A percentile compares a stretch with the other conserved stretches of the same genome.
phyloP scores from a whole-genome alignment of 2,329 filamentous ascomycete species.

The Truncatella angustata region DNA sequence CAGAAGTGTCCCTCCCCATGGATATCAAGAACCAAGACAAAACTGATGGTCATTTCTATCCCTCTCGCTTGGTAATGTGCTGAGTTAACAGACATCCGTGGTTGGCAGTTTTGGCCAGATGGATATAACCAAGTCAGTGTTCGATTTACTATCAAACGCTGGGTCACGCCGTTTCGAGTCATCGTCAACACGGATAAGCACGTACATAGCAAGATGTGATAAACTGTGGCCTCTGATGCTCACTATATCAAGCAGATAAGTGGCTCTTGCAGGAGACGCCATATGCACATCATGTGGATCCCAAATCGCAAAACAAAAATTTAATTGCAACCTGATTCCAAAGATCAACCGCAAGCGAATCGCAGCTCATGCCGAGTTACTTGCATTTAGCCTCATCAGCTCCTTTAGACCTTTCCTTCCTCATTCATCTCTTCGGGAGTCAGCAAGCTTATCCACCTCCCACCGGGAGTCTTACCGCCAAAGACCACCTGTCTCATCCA shows the following conservation, averaged over 20 bases:
- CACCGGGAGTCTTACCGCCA: not conserved
- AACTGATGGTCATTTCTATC: no score
- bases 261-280: not conserved
- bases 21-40: no score
- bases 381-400: slow-evolving; percentile 9
- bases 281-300: not conserved
- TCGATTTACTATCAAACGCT: no score
- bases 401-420: slow-evolving; percentile 1
- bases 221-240: not conserved
- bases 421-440: not conserved
- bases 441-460: not conserved
- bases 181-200: no score
- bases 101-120: no score
- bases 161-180: no score
- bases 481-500: slow-evolving; percentile 4
- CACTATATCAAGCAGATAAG: not conserved
- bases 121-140: no score
- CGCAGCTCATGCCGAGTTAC: not conserved
- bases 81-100: no score
- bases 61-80: no score
- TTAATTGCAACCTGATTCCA: not conserved
- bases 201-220: not conserved
- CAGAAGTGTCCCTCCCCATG: no score
- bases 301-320: not conserved
- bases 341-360: not conserved